Base-by-base conservation (phyloP, 1,284 basidiomycete species). In the Microbotryum saponariae region DNA sequence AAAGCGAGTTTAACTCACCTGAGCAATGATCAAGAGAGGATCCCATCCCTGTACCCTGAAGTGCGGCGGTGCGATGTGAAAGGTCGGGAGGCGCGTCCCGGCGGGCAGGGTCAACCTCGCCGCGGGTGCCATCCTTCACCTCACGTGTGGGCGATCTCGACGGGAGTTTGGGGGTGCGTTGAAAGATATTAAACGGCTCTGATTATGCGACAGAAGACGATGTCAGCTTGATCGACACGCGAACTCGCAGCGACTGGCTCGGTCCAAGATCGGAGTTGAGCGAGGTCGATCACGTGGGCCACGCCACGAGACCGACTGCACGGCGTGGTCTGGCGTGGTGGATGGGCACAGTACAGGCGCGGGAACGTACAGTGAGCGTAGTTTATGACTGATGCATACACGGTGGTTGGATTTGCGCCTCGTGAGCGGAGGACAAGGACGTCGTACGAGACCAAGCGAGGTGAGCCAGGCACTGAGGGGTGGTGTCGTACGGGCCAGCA, bases 1-100 rank as follows among this genome's bases (percentile, higher is more conserved):
- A n/a, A n/a, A n/a, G n/a, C n/a, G n/a, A n/a, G n/a, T n/a, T n/a
- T n/a, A n/a, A 67, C 72, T 64, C 67, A 79, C 86, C 78, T 89
- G 86, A 56, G 86, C 85, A 67, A 88, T 77, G 54, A 90, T 80
- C 52, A 89, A 75, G 7, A 85, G 75, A 46, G 87, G 88, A 71
- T 89, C 88, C 88, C 88, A 69, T 2, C 67, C 67, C 46, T 69
- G 67, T 6, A 69, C 63, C 3, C 67, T 56, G 27, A 69, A 69
- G 2, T 53, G 50, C 1, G 60, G 42, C 23, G 62, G 63, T 2
- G 63, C 60, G 59, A 48, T 51, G 0, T 63, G 59, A 3, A 67
- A 54, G 50, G 58, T 61, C 12, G 59, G 61, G 6, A 46, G 48
- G 25, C 63, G 50, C 14, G n/a, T 51, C 21, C 56, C 29, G 5